These are phyloP conservation scores for Pyrenula massariospora DNA, from an alignment of 495 filamentous ascomycete species.

Conservation along the genomic window DNA sequence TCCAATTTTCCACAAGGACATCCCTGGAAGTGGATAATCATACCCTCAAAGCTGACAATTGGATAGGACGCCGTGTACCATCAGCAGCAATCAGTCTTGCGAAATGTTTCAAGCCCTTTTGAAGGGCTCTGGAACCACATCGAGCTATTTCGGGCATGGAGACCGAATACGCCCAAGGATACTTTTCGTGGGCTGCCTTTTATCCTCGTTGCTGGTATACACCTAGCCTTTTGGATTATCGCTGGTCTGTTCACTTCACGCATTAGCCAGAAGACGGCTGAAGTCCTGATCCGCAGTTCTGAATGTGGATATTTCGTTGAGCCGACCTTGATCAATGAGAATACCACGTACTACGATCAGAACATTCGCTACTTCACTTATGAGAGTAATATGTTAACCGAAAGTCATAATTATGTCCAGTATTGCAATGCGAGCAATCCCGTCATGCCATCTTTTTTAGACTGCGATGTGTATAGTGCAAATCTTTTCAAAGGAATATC, in stretches of 20 bases:
- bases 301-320: slow-evolving; percentile 5
- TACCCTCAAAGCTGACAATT: not conserved
- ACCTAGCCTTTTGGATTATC: slow-evolving; percentile 15
- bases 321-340: no score
- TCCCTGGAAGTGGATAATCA: no score
- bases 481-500: slow-evolving; percentile 10
- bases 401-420: slow-evolving; percentile 13
- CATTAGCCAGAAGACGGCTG: slow-evolving; percentile 15
- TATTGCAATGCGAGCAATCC: slow-evolving; percentile 13
- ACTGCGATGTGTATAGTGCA: slow-evolving; percentile 11
- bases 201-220: slow-evolving; percentile 13
- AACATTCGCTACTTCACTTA: no score
- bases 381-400: no score
- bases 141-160: slow-evolving; percentile 16
- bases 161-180: slow-evolving; percentile 4
- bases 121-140: slow-evolving; percentile 13
- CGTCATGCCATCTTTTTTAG: not conserved
- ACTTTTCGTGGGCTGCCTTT: slow-evolving; percentile 16
- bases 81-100: slow-evolving; percentile 24
- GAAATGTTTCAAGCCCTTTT: slow-evolving; percentile 16
- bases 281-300: slow-evolving; percentile 12
- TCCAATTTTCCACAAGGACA: no score
- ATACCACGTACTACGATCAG: no score
- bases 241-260: slow-evolving; percentile 15
- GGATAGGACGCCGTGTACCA: slow-evolving; percentile 14